Evolutionary conservation across 129 eudicot genomes (phyloP).

Genomic region (Heracleum sosnowskyi): DNA sequence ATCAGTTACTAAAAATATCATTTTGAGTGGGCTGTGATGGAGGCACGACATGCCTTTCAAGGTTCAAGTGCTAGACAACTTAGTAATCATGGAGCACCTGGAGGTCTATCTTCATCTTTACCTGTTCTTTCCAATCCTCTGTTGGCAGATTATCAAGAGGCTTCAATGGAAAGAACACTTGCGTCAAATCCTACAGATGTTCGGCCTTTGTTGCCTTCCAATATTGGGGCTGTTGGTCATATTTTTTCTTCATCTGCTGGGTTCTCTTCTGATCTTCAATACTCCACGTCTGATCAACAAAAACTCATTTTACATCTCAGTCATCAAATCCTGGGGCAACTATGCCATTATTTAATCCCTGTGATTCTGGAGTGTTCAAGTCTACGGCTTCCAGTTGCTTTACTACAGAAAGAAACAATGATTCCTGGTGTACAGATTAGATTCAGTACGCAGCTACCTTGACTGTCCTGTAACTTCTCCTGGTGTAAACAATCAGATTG

Average conservation of each 20-base stretch:
- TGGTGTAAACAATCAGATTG: conserved; percentile 37
- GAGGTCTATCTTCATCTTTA: conserved; percentile 44
- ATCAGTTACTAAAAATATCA: neutral
- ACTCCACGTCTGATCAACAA: conserved; percentile 47
- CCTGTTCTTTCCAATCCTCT: conserved; percentile 42
- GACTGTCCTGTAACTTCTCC: conserved; percentile 42
- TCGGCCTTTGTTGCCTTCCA: conserved; percentile 49
- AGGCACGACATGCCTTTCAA: conserved; percentile 63
- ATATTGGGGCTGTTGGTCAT: conserved; percentile 61
- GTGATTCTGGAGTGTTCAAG: no score
- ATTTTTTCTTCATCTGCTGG: conserved; percentile 67
- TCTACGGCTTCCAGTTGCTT: no score
- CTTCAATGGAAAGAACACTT: conserved; percentile 27
- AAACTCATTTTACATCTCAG: no score
- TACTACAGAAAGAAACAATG: no score
- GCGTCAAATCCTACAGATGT: conserved; percentile 24
- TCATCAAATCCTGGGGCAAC: no score
- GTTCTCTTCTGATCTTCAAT: conserved; percentile 63
- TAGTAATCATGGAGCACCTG: conserved; percentile 43
- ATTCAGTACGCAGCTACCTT: conserved; percentile 49
- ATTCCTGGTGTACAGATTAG: conserved; percentile 15
- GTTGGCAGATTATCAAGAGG: conserved; percentile 26
- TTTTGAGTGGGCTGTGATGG: conserved; percentile 36
- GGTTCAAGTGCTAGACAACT: conserved; percentile 46
- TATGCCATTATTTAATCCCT: no score